Conservation (phyloP, 768 basidiomycete species). For the Serendipita sp. region DNA sequence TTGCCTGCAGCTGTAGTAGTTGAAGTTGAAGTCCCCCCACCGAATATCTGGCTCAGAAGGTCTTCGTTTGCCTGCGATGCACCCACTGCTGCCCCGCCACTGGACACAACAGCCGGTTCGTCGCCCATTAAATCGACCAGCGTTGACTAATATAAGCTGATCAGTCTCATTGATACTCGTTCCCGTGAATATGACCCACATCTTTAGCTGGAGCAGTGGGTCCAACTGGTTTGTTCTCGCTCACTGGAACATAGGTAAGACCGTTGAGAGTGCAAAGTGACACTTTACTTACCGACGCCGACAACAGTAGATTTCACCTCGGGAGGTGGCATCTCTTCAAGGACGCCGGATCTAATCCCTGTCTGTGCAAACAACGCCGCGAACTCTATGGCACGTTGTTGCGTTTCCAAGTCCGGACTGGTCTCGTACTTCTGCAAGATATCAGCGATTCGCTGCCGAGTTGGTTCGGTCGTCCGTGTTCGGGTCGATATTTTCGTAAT, state of each 20-base stretch:
- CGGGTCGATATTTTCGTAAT: constrained; percentile 83
- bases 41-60: constrained; percentile 86
- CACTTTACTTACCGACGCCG: constrained; percentile 51
- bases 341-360: constrained; percentile 65
- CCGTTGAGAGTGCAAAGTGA: constrained; percentile 7
- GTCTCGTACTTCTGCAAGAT: constrained; percentile 69
- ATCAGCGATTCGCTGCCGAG: constrained; percentile 65
- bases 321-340: constrained; percentile 80
- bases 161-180: neutral
- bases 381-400: constrained; percentile 93
- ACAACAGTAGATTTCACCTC: constrained; percentile 95
- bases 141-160: constrained; percentile 9
- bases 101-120: constrained; percentile 30
- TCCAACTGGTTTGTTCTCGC: constrained; percentile 92
- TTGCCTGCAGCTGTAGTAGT: too few relatives aligned
- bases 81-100: constrained; percentile 25
- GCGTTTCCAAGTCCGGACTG: constrained; percentile 83
- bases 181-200: constrained; percentile 21
- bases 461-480: constrained; percentile 40
- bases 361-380: constrained; percentile 51
- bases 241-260: constrained; percentile 33
- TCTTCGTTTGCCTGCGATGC: constrained; percentile 55
- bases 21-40: constrained; percentile 23
- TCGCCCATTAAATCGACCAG: constrained; percentile 72
- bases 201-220: constrained; percentile 68